Base-by-base conservation (phyloP, 441 rosid genomes). In the Bocquillonia castaneifolia region DNA sequence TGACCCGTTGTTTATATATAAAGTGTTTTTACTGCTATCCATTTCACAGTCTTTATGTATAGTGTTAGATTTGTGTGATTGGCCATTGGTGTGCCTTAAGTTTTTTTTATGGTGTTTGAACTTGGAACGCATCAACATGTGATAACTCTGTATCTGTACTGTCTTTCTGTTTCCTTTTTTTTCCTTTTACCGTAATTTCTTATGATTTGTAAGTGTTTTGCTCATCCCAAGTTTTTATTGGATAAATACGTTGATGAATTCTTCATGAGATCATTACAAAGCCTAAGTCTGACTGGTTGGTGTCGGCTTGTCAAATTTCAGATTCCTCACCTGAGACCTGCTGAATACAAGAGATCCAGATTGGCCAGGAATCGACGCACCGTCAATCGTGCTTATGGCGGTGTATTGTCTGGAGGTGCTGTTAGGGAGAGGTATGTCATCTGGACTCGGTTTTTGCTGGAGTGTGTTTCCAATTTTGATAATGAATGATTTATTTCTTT, bases 301-400 rank as follows among this genome's bases (percentile, higher is more conserved):
- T 3, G 56, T 8, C 2, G 14, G 10, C 13, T 28, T 44, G 7
- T 1, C 14, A 36, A 6, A 15, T 58, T 64, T 23, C 74, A 84
- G 90, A 86, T 86, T 76, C 88, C 90, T 34, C 90, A 84, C 63
- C 72, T 84, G 77, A 79, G 91, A 64, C 90, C 86, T 47, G 74
- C 84, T 50, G 90, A 85, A 45, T 85, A 85, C 77, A 85, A 82
- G 78, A 82, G 85, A 67, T 81, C 90, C n/a, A 77, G 86, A 67
- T 64, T 85, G 63, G 45, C 86, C 44, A 78, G 86, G 79, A 83
- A 83, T 62, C 73, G 84, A 42, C 77, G 85, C 79, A 85, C 89
- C 20, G 89, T 85, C 54, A 85, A 81, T 59, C 84, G 87, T 56
- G 66, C 86, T 25, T 86, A 86, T 80, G 90, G 90, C 17, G 90